A percentile compares a stretch with the other conserved stretches of the same genome.
Evolutionary conservation across 805 yeast genomes (phyloP).

Genomic region (Wickerhamomyces canadensis): DNA sequence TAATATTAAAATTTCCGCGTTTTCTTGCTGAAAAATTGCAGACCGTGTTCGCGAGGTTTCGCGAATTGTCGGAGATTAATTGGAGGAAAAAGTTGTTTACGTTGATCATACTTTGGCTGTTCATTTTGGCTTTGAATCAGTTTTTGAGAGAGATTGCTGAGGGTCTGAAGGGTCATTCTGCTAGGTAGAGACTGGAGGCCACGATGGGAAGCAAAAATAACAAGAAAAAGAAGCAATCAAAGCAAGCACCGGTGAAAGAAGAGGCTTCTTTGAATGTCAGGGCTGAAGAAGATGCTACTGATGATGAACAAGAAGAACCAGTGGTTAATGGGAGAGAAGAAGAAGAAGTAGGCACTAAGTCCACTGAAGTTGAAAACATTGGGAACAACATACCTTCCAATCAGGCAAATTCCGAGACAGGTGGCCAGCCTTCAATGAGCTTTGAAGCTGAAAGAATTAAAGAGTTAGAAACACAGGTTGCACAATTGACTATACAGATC

Average conservation of each 20-base stretch:
- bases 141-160: too few relatives aligned
- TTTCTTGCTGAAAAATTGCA: too few relatives aligned
- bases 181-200: too few relatives aligned
- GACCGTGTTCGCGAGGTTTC: too few relatives aligned
- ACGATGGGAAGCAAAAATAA: slow-evolving; percentile 3
- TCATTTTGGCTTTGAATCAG: too few relatives aligned
- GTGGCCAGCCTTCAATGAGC: slow-evolving; percentile 3
- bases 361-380: background rate
- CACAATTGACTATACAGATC: slow-evolving; percentile 9
- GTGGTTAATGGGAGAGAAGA: background rate
- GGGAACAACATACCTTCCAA: background rate
- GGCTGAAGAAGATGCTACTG: slow-evolving; percentile 3
- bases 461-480: slow-evolving; percentile 9
- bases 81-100: too few relatives aligned
- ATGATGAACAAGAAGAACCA: background rate
- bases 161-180: slow-evolving; percentile 6
- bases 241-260: slow-evolving; percentile 1
- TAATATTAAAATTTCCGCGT: too few relatives aligned
- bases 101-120: too few relatives aligned
- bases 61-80: too few relatives aligned
- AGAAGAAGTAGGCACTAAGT: background rate
- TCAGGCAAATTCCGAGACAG: slow-evolving; percentile 1
- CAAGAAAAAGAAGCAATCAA: slow-evolving; percentile 6
- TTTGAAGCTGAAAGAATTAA: slow-evolving; percentile 4
- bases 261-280: background rate